Percentiles rank a stretch among this genome's conserved stretches.
Conservation (phyloP, 2,329 filamentous ascomycete genomes). For the Penicillium digitatum region DNA sequence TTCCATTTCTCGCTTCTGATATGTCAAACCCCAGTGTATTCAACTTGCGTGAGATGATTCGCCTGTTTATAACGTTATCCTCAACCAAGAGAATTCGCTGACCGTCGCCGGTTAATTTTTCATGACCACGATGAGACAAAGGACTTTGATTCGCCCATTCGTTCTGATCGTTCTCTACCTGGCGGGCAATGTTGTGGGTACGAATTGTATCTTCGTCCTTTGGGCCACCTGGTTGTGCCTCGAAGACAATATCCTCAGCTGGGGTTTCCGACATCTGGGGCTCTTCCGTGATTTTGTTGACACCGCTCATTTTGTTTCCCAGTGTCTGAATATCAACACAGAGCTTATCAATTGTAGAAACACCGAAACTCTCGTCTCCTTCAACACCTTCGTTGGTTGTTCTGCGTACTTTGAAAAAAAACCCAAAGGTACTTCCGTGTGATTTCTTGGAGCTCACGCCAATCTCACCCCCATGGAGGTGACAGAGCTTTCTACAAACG, state of each 20-base stretch:
- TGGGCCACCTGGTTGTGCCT: slow-evolving; percentile 3
- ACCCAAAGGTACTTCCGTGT: slow-evolving; percentile 56
- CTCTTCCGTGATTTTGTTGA: slow-evolving; percentile 7
- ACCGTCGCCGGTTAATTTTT: neutral
- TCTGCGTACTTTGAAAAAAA: slow-evolving; percentile 51
- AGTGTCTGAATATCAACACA: slow-evolving; percentile 18
- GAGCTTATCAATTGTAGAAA: slow-evolving; percentile 15
- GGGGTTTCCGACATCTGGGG: slow-evolving; percentile 18
- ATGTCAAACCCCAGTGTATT: slow-evolving; percentile 35
- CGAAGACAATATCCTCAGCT: slow-evolving; percentile 5
- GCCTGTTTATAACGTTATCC: slow-evolving; percentile 45
- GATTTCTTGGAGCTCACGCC: slow-evolving; percentile 60
- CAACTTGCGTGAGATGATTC: slow-evolving; percentile 38
- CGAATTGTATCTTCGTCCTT: slow-evolving; percentile 8
- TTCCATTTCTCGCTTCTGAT: slow-evolving; percentile 37
- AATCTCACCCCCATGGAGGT: slow-evolving; percentile 75
- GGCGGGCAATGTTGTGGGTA: slow-evolving; percentile 9
- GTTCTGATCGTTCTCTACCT: neutral
- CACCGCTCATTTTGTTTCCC: slow-evolving; percentile 17
- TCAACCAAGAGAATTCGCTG: slow-evolving; percentile 41
- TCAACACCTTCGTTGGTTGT: slow-evolving; percentile 1
- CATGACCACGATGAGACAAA: neutral
- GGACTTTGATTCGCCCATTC: neutral
- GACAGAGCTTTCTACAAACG: slow-evolving; percentile 73
- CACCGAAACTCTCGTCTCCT: neutral